Evolutionary conservation across 2,329 filamentous ascomycete genomes (phyloP).

Genomic region (Venturiaceae sp.): DNA sequence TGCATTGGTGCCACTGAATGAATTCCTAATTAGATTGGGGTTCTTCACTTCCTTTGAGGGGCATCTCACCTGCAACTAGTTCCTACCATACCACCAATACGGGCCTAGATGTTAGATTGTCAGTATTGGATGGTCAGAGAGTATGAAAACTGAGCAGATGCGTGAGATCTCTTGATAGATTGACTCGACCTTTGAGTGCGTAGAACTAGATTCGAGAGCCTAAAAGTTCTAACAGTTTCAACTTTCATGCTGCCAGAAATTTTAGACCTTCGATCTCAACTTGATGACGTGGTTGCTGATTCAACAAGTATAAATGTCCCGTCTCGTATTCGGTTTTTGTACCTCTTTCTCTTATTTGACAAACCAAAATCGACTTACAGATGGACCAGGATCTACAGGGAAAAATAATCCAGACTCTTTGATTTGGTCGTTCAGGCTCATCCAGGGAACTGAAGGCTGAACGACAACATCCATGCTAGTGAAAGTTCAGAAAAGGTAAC

Average conservation of each 20-base stretch:
- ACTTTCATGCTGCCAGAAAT: no score
- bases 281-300: not conserved
- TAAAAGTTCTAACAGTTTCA: no score
- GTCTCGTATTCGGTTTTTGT: conserved; percentile 30
- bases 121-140: conserved; percentile 3
- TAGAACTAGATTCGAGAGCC: no score
- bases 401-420: conserved; percentile 75
- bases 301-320: not conserved
- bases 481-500: not conserved
- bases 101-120: conserved; percentile 40
- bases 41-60: not conserved
- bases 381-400: conserved; percentile 74
- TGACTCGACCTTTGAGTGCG: no score
- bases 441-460: conserved; percentile 87
- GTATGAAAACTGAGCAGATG: no score
- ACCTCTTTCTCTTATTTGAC: conserved; percentile 10
- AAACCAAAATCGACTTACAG: conserved; percentile 17
- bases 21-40: not conserved
- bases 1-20: conserved; percentile 62
- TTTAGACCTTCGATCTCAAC: no score
- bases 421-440: conserved; percentile 70
- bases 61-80: conserved; percentile 49
- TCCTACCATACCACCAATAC: conserved; percentile 75
- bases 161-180: no score
- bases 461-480: conserved; percentile 75